Evolutionary conservation across 176 grass and related monocot species (phyloP).

Genomic region (Avena sativa): DNA sequence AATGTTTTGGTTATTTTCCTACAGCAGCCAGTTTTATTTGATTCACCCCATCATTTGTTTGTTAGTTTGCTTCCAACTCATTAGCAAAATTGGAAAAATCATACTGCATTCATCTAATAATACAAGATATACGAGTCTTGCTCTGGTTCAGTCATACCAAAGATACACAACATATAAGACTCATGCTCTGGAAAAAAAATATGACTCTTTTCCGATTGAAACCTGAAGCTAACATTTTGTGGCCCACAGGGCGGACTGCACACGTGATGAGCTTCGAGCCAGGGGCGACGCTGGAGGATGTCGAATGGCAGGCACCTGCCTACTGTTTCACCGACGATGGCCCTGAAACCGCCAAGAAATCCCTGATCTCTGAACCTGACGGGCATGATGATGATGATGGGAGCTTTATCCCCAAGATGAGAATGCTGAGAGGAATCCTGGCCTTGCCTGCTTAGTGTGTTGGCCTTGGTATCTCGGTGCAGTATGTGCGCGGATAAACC

Average conservation of each 20-base stretch:
- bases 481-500: too few relatives aligned
- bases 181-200: too few relatives aligned
- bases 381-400: neutral
- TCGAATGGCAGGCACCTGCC: slow-evolving; percentile 43
- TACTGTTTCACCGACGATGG: slow-evolving; percentile 47
- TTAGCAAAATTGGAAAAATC: neutral
- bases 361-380: neutral
- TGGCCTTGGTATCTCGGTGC: neutral
- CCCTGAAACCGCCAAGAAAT: neutral
- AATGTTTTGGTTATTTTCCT: neutral
- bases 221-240: neutral
- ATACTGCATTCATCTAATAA: neutral
- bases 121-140: too few relatives aligned
- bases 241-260: neutral
- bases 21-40: neutral
- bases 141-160: neutral
- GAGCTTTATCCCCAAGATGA: slow-evolving; percentile 6
- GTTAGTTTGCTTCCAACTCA: neutral
- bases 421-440: neutral
- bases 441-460: neutral
- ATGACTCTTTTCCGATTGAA: neutral
- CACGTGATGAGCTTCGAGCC: slow-evolving; percentile 56
- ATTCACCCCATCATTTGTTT: neutral
- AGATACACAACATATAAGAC: neutral
- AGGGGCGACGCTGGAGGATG: slow-evolving; percentile 41